Percentiles rank a stretch among this genome's conserved stretches.
These are phyloP conservation scores for Lentinus brumalis DNA, from an alignment of 768 basidiomycete species.

Conservation along the genomic window DNA sequence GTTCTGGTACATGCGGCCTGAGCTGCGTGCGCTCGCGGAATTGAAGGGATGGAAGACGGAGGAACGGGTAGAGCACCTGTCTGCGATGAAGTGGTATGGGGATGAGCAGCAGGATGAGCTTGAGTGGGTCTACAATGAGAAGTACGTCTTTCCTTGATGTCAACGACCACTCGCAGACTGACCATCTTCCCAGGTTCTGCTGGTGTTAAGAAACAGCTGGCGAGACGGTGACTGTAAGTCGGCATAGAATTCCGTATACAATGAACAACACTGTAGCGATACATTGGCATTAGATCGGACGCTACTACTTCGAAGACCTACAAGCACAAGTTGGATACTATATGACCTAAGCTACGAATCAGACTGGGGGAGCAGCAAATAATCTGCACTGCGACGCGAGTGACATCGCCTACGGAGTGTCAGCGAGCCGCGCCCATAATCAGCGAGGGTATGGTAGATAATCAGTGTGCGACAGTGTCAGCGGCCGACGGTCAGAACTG, in stretches of 20 bases:
- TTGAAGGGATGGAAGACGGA: slow-evolving; percentile 11
- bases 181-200: slow-evolving; percentile 14
- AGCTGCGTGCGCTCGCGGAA: slow-evolving; percentile 11
- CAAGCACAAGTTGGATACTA: too few species aligned
- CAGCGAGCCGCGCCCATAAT: not conserved
- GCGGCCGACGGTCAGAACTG: not conserved
- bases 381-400: too few species aligned
- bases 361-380: too few species aligned
- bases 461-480: not conserved
- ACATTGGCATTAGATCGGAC: not conserved
- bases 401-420: not conserved
- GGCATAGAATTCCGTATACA: not conserved
- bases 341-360: too few species aligned
- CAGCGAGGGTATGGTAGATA: not conserved
- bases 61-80: slow-evolving; percentile 18
- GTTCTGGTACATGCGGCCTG: slow-evolving; percentile 14
- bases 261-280: not conserved
- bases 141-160: slow-evolving; percentile 7
- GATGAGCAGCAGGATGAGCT: slow-evolving; percentile 14
- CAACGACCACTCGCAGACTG: not conserved
- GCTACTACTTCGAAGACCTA: too few species aligned
- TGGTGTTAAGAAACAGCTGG: slow-evolving; percentile 6
- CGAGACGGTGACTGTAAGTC: not conserved
- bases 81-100: slow-evolving; percentile 24
- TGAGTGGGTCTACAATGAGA: slow-evolving; percentile 22